Conservation (phyloP, 2,329 filamentous ascomycete genomes). For the Mariannaea elegans region DNA sequence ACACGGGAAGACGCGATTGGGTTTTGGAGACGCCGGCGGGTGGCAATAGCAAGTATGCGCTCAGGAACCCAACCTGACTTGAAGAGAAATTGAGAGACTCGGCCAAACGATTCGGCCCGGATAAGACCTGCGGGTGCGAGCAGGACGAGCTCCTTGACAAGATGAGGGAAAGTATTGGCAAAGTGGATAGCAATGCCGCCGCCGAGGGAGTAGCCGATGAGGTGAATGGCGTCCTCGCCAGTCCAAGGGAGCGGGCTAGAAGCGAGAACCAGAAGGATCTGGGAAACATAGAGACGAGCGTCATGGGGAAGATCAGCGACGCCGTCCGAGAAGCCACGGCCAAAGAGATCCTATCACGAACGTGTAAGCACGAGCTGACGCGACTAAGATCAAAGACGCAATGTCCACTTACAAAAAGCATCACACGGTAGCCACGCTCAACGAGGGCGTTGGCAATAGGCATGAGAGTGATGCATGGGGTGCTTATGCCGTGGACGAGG, state of each 20-base stretch:
- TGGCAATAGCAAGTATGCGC: conserved; percentile 57
- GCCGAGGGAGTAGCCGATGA: conserved; percentile 85
- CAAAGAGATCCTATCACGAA: conserved; percentile 68
- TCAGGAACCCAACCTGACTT: conserved; percentile 64
- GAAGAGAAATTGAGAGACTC: conserved; percentile 60
- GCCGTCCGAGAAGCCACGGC: conserved; percentile 72
- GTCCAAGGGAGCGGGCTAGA: conserved; percentile 78
- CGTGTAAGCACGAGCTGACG: conserved; percentile 12
- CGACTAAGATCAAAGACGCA: conserved; percentile 15
- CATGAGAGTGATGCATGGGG: conserved; percentile 77
- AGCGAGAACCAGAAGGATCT: conserved; percentile 75
- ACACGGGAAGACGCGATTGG: conserved; percentile 56
- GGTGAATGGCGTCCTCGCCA: conserved; percentile 63
- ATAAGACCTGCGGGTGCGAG: conserved; percentile 84
- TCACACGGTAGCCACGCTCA: conserved; percentile 76
- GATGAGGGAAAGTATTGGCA: conserved; percentile 73
- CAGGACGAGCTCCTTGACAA: conserved; percentile 76
- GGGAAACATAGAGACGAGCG: conserved; percentile 75
- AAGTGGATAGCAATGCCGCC: conserved; percentile 82
- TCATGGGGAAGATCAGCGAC: conserved; percentile 76
- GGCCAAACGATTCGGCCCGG: conserved; percentile 61
- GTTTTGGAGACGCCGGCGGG: conserved; percentile 56
- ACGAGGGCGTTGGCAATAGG: conserved; percentile 74
- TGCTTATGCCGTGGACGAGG: conserved; percentile 85
- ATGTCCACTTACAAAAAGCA: conserved; percentile 70